Base-by-base conservation (phyloP, 148 eudicot species). In the Cornus suecica region DNA sequence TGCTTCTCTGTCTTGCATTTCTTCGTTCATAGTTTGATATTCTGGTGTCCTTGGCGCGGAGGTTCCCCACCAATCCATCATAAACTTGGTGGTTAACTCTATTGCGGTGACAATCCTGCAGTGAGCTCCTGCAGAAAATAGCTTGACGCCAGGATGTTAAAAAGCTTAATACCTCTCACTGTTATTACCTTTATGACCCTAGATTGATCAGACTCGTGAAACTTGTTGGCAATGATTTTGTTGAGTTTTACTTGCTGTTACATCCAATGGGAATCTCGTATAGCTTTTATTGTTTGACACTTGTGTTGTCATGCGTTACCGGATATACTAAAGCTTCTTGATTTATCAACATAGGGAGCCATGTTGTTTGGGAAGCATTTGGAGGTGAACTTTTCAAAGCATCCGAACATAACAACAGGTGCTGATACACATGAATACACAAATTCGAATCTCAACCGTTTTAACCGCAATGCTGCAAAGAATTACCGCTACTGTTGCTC, bases 401-500 rank as follows among this genome's bases (percentile, higher is more conserved):
- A 92, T 79, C 88, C 94, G 11, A 89, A 80, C 79, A 95, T 95
- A 25, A 95, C 97, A 62, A 84, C 94, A 29, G 94, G 97, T 34
- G 84, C 93, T 11, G 99, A 95, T 66, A 89, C 99, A 51, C 97
- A 88, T 31, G 99, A 93, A 72, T 95, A 87, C 80, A 80, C 82
- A 31, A 93, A 93, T 83, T 95, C 99, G 62, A 95, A 91, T 76
- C 94, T 95, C 71, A 93, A 95, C 73, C 97, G 99, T 45, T 92
- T 95, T 71, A 95, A 92, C 80, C 86, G 97, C 20, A 95, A 95
- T 58, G 92, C 97, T 16, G 93, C 93, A 3, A 95, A 95, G 81
- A 90, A 95, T 65, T 95, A 95, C 80, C 88, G 96, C 28, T 93
- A 95, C 82, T 95, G 99, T 84, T 95, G 97, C 80, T 89, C 99